Evolutionary conservation across 441 rosid species (phyloP).

Genomic region (Gossypium gossypioides): DNA sequence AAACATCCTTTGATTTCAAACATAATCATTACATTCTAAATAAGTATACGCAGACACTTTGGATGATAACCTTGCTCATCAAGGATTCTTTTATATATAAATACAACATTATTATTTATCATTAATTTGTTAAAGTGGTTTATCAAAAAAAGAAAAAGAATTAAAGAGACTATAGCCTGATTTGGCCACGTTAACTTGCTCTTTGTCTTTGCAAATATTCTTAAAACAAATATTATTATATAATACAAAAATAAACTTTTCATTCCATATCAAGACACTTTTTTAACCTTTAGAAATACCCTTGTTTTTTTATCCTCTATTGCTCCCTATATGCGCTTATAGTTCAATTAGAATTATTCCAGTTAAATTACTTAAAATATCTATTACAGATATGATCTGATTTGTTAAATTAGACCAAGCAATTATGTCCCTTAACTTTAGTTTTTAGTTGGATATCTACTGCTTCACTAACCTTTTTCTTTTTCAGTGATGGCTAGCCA

Average conservation of each 20-base stretch:
- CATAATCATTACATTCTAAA: background rate
- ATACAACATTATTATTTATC: background rate
- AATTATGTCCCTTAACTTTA: constrained; percentile 10
- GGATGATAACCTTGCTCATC: background rate
- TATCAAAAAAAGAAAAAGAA: background rate
- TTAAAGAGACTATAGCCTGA: background rate
- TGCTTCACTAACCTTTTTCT: background rate
- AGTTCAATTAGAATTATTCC: background rate
- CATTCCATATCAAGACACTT: background rate
- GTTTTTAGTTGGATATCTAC: background rate
- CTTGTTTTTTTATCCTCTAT: background rate
- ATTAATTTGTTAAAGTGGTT: background rate
- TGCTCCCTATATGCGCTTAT: background rate
- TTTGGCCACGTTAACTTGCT: background rate
- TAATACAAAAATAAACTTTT: background rate
- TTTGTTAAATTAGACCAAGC: constrained; percentile 3
- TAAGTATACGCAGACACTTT: background rate
- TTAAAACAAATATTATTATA: background rate
- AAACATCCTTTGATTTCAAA: background rate
- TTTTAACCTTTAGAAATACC: background rate
- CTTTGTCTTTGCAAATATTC: background rate
- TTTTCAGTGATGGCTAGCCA: background rate
- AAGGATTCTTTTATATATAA: background rate
- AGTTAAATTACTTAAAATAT: background rate
- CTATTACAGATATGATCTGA: background rate